These are phyloP conservation scores for Ganoderma sinense DNA, from an alignment of 1,284 basidiomycete species.

Conservation along the genomic window DNA sequence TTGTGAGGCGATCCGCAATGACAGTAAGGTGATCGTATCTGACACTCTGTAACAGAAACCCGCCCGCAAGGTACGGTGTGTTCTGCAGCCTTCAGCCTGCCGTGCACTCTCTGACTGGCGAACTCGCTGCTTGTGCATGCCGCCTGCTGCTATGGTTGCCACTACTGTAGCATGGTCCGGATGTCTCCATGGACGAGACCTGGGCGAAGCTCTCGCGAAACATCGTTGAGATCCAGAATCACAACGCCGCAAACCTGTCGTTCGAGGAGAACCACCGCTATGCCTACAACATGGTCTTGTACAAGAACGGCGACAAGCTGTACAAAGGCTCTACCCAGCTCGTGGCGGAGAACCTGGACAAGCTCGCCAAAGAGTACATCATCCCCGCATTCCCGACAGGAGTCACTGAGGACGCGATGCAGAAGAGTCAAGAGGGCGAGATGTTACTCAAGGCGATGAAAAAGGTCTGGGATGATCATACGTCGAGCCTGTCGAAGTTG, in stretches of 20 bases:
- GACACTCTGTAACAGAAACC: conserved; percentile 52
- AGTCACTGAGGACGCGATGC: conserved; percentile 60
- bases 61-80: conserved; percentile 55
- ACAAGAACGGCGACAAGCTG: conserved; percentile 86
- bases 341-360: conserved; percentile 85
- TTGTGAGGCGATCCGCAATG: conserved; percentile 45
- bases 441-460: conserved; percentile 85
- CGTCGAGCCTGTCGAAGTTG: conserved; percentile 88
- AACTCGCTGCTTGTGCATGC: neutral
- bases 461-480: conserved; percentile 95
- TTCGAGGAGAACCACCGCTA: conserved; percentile 98
- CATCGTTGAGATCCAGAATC: conserved; percentile 95
- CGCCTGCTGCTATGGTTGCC: neutral
- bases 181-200: conserved; percentile 73
- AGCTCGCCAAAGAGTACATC: conserved; percentile 81
- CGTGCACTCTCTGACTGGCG: conserved; percentile 18
- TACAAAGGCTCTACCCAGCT: conserved; percentile 89
- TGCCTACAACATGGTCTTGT: conserved; percentile 93
- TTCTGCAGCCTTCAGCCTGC: conserved; percentile 7
- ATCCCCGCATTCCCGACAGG: conserved; percentile 84
- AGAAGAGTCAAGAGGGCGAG: conserved; percentile 82
- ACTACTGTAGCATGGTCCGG: conserved; percentile 64
- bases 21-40: conserved; percentile 27
- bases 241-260: conserved; percentile 91
- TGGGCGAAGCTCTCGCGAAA: conserved; percentile 84